phyloP scores from a whole-genome alignment of 2,329 filamentous ascomycete species.

The Penicillium sp. region DNA sequence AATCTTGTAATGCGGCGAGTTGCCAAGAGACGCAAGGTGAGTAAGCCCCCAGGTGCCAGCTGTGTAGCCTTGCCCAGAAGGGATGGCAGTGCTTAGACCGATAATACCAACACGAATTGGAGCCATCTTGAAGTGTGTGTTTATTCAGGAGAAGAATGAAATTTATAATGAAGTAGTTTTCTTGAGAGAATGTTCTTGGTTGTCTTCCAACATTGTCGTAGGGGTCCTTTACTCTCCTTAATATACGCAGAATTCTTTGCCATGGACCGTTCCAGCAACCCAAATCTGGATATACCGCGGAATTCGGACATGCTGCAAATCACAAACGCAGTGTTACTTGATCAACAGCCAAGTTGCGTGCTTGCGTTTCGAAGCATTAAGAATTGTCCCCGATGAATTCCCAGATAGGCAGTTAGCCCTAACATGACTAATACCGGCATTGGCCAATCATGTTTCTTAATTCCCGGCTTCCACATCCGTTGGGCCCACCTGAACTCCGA shows the following conservation, averaged over 20 bases:
- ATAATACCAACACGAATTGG: constrained; percentile 13
- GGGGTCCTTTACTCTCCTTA: background rate
- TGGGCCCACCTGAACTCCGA: constrained; percentile 11
- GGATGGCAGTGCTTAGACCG: constrained; percentile 5
- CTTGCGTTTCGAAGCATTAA: no score
- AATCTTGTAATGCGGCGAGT: constrained; percentile 12
- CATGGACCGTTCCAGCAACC: background rate
- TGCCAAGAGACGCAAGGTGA: constrained; percentile 5
- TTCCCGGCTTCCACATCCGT: no score
- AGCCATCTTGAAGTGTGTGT: constrained; percentile 1
- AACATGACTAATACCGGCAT: background rate
- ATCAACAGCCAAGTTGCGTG: background rate
- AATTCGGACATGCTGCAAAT: background rate
- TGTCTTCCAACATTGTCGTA: no score
- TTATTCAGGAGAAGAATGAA: background rate
- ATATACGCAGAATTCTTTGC: background rate
- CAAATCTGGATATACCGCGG: background rate
- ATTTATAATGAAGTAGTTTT: background rate
- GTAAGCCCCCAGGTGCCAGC: constrained; percentile 9
- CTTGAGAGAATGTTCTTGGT: background rate
- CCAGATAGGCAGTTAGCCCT: background rate
- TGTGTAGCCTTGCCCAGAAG: constrained; percentile 3
- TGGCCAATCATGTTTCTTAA: no score
- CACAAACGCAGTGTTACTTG: no score
- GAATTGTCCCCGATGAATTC: no score